Base-by-base conservation (phyloP, 2,329 filamentous ascomycete species). In the Sporothrix euskadiensis region DNA sequence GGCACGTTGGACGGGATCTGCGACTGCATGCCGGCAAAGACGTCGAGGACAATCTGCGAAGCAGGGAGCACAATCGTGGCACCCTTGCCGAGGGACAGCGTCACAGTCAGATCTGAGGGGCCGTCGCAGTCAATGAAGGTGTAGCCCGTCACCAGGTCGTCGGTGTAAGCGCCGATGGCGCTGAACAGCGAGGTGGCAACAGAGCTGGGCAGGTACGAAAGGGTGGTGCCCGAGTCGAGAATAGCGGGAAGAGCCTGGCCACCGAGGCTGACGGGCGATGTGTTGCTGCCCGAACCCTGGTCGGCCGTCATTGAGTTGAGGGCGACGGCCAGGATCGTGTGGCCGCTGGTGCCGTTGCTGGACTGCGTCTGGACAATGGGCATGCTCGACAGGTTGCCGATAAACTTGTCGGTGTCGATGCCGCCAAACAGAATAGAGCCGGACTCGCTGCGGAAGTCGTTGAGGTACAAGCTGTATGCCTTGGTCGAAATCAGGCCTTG, bases 381-480 rank as follows among this genome's bases (percentile, higher is more conserved):
- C 4, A 92, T 79, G 7, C 85, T 85, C 56, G 83, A 77, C 1
- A 92, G 84, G 14, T 82, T 77, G 71, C 90, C 90, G 4, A 85
- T 83, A 81, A 88, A 93, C 80, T 92, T 92, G 74, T 85, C 85
- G 0, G 86, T 90, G 81, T 93, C 90, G 73, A 92, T 85, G 66
- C 90, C 91, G 73, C 91, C 91, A 76, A 93, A 92, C 16, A 93
- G 83, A 75, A 92, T 88, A 75, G 84, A 88, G 57, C 91, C 91
- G 0, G 85, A 87, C 32, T 85, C 85, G 4, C 89, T 85, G 71
- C 88, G 84, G 47, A 83, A 78, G 78, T 86, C 83, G 76, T 86
- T 84, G 73, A 89, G 83, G 83, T 90, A 93, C 35, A 94, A 81
- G 75, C 90, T 92, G 82, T 92, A 94, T 4, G 89, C 89, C 77